Evolutionary conservation across 164 flowering plant species (phyloP).

Genomic region (Sextonia rubra): DNA sequence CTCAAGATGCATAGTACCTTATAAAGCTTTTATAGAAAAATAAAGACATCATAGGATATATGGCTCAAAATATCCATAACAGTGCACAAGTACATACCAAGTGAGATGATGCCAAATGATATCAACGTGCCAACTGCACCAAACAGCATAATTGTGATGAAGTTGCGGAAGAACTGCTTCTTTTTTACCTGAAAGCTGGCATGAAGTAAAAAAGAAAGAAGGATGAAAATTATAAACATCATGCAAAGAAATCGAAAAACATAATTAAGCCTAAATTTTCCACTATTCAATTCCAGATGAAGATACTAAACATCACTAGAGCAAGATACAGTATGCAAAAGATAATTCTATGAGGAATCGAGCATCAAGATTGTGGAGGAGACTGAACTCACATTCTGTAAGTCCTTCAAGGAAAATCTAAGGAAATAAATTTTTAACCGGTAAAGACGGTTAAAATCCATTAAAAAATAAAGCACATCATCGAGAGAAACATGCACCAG

Average conservation of each 20-base stretch:
- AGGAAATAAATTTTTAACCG: background rate
- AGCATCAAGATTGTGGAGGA: background rate
- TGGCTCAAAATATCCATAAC: background rate
- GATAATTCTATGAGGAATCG: background rate
- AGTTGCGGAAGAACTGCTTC: constrained; percentile 75
- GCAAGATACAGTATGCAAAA: background rate
- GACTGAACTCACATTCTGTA: background rate
- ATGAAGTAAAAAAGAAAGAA: background rate
- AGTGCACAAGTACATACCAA: constrained; percentile 30
- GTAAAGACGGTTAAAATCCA: background rate
- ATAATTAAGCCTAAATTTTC: too few species aligned
- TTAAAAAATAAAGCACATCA: background rate
- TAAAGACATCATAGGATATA: background rate
- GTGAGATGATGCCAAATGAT: constrained; percentile 55
- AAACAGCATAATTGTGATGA: constrained; percentile 65
- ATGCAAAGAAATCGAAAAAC: background rate
- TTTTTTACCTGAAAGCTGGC: constrained; percentile 72
- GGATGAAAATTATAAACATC: background rate
- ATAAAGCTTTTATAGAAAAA: background rate
- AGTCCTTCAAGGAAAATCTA: background rate
- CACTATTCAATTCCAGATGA: background rate
- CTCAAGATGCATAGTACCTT: background rate
- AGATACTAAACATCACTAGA: background rate
- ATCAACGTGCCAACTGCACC: constrained; percentile 75
- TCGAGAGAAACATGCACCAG: too few species aligned